Conservation (phyloP, 2,329 filamentous ascomycete genomes). For the Aspergillus caelatus region DNA sequence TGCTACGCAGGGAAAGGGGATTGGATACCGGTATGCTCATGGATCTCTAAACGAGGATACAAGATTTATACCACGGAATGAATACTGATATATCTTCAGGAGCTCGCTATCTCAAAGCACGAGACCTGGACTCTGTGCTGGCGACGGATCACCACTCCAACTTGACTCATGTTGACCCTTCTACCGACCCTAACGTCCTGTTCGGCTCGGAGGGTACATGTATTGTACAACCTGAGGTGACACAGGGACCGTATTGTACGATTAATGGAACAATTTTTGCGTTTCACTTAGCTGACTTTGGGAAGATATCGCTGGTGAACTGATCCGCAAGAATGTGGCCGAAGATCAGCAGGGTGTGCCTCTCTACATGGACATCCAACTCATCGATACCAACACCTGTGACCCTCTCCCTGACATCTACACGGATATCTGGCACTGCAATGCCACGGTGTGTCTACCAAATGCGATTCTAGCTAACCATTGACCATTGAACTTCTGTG, state of each 20-base stretch:
- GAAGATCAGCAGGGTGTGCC: constrained; percentile 40
- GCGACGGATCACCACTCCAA: constrained; percentile 45
- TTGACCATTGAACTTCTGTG: neutral
- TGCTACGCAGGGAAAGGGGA: constrained; percentile 47
- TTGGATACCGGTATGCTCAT: constrained; percentile 29
- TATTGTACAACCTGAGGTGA: constrained; percentile 56
- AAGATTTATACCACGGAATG: neutral
- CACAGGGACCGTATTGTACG: constrained; percentile 57
- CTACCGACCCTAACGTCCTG: constrained; percentile 27
- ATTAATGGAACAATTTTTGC: neutral
- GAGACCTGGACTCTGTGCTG: constrained; percentile 39
- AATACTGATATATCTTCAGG: constrained; percentile 6
- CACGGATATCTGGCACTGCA: constrained; percentile 47
- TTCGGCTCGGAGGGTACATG: constrained; percentile 46
- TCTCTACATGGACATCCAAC: constrained; percentile 44
- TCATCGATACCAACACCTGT: constrained; percentile 46
- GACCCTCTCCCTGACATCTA: constrained; percentile 42
- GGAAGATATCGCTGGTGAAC: constrained; percentile 40
- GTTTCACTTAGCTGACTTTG: neutral
- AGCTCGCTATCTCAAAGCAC: constrained; percentile 30
- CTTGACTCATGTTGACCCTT: constrained; percentile 22
- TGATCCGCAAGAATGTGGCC: constrained; percentile 40
- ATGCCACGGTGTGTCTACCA: constrained; percentile 34
- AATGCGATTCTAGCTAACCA: neutral
- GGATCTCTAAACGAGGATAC: neutral